Conservation (phyloP, 2,329 filamentous ascomycete genomes). For the Pyricularia sp. region DNA sequence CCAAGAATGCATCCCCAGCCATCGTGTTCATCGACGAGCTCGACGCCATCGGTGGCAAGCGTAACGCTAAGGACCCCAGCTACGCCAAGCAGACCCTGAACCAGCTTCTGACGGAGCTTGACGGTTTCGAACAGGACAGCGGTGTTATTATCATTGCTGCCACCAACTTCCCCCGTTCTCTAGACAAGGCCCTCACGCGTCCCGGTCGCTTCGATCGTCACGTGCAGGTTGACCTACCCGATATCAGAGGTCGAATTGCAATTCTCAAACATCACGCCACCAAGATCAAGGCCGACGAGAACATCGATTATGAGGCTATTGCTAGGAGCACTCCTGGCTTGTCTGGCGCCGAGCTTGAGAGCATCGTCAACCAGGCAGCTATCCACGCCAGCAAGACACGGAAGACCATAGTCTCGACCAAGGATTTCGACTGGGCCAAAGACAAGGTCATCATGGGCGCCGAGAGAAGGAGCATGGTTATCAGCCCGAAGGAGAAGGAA, state of each 20-base stretch:
- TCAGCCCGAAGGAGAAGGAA: conserved; percentile 86
- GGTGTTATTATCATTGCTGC: conserved; percentile 93
- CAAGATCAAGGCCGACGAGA: conserved; percentile 67
- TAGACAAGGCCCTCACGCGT: conserved; percentile 88
- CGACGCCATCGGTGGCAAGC: conserved; percentile 86
- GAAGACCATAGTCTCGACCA: conserved; percentile 57
- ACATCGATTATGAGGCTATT: conserved; percentile 73
- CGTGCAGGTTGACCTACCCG: conserved; percentile 75
- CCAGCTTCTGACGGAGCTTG: conserved; percentile 89
- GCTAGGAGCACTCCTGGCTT: conserved; percentile 83
- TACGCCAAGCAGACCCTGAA: conserved; percentile 97
- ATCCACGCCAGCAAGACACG: conserved; percentile 87
- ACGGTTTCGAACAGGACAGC: conserved; percentile 89
- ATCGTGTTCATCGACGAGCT: conserved; percentile 84
- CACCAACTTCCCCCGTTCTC: conserved; percentile 86
- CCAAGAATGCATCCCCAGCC: conserved; percentile 22
- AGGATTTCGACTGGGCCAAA: conserved; percentile 92
- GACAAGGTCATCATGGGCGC: conserved; percentile 97
- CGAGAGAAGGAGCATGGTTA: conserved; percentile 78
- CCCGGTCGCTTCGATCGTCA: conserved; percentile 94
- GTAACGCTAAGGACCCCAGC: conserved; percentile 82
- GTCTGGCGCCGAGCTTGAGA: conserved; percentile 91
- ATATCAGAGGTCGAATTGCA: conserved; percentile 82
- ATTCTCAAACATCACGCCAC: conserved; percentile 91
- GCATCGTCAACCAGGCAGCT: conserved; percentile 91